Base-by-base conservation (phyloP, 129 eudicot genomes). In the Helianthus tuberosus region DNA sequence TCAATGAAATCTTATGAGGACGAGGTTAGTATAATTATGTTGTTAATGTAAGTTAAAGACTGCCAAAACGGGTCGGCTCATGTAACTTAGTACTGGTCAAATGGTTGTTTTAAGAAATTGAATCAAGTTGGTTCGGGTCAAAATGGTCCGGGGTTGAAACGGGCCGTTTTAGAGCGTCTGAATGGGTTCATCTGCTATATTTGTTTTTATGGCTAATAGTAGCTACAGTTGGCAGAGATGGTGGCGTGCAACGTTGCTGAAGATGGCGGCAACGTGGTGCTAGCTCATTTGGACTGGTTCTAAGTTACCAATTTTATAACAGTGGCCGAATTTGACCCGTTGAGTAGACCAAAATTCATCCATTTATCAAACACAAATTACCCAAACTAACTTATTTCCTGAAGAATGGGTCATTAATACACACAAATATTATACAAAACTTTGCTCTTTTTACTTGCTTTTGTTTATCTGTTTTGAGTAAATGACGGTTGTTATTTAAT, bases 1-100 rank as follows among this genome's bases (percentile, higher is more conserved):
- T 38, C 77, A 60, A 93, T 81, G 91, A 87, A 77, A 77, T 68
- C 89, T 54, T 93, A 93, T 32, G 98, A 93, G 79, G 86, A 87
- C 3, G 91, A 93, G 96, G 98, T 93, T 69, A 57, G 90, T 43
- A 69, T 36, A 53, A 13, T 46, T 44, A 25, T 46, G 15, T 36
- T 20, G 5, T 59, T 27, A 3, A 8, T 12, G 9, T 59, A 59
- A 4, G 25, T 14, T 59, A 59, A 27, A 27, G 64, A 15, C 38
- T 57, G 6, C 2, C 38, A 57, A 57, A 57, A 3, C 38, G 17
- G 36, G 35, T 23, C 0, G 25, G 63, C 6, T 57, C 11, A 20
- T 1, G 36, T 1, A 23, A 43, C 47, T 57, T 12, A 57, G 11
- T 11, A 20, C 23, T 20, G 23, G 3, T 48, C 25, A 71, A n/a